phyloP scores from a whole-genome alignment of 169 alveolate species.

The Fabrea salina region DNA sequence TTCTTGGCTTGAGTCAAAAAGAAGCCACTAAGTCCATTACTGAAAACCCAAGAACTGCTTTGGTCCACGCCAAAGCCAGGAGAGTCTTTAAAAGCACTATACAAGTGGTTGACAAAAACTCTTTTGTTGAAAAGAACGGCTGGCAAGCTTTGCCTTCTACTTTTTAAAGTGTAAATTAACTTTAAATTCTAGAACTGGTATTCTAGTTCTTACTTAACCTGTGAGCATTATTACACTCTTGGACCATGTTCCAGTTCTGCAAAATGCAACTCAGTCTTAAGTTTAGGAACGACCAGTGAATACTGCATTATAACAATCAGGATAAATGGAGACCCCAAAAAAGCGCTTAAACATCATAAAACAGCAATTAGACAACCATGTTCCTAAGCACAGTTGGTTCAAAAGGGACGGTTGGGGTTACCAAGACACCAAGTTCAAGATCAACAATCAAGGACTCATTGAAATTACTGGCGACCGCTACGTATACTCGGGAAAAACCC shows the following conservation, averaged over 20 bases:
- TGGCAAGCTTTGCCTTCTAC: background rate
- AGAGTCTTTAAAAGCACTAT: conserved; percentile 20
- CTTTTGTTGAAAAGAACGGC: background rate
- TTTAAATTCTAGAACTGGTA: no score
- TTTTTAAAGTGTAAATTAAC: no score
- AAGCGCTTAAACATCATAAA: background rate
- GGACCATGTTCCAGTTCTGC: no score
- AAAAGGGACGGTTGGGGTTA: conserved; percentile 79
- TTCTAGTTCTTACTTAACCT: no score
- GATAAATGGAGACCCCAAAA: conserved; percentile 1
- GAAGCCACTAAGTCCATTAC: background rate
- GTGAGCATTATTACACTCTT: no score
- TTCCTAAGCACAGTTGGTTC: conserved; percentile 39
- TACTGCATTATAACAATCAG: no score
- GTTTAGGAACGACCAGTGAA: no score
- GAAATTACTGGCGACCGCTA: conserved; percentile 75
- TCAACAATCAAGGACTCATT: conserved; percentile 48
- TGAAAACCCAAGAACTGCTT: background rate
- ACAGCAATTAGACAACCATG: conserved; percentile 8
- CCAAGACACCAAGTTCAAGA: conserved; percentile 62
- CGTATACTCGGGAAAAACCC: conserved; percentile 52
- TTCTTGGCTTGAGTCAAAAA: background rate
- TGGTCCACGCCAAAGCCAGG: conserved; percentile 20
- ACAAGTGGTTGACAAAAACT: background rate
- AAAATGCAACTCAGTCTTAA: no score